Evolutionary conservation across 2,329 filamentous ascomycete species (phyloP), one percentile per base, ranked within the genome.

Genomic region (Helminthosporium solani): DNA sequence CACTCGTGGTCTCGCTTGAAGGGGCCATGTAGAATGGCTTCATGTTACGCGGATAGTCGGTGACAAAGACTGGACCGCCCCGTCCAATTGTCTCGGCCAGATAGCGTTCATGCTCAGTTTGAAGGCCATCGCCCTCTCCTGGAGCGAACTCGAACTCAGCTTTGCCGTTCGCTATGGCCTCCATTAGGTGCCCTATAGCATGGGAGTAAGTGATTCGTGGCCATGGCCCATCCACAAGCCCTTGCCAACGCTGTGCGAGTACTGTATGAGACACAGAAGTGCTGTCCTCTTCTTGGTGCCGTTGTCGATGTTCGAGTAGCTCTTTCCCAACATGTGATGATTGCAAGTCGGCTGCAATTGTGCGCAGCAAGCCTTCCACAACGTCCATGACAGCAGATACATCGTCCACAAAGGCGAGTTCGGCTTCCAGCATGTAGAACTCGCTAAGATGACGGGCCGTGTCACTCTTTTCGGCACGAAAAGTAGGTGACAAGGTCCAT

Each of bases 371-470:
- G 44, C 84, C 77, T 68, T 97, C 90, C 2, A 90, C 81, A n/a
- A 92, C 70, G 46, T 85, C 77, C 80, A 95, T 94, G 57, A 99
- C 77, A 20, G 80, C 75, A 23, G 79, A 74, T 54, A 96, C 76
- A 53, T 83, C 75, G 37, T 87, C 78, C 33, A 86, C 81, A 67
- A 96, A 96, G 61, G 84, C 86, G 66, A 91, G 76, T 70, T 99
- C 94, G 14, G 86, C 91, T 71, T 99, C 94, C 2, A 99, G 81
- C 94, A 99, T 97, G 73, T 97, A 97, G 63, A 99, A 97, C 66
- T 99, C 94, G 74, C 90, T 96, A 50, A 99, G 77, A 71, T 99
- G 94, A 21, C 94, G 84, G 5, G 90, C 85, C 0, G 94, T 97
- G 64, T 97, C 91, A 70, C 90, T 96, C 52, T 68, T 69, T 33